Conservation (phyloP, 108 stramenopile genomes). For the Nitzschia sp. region DNA sequence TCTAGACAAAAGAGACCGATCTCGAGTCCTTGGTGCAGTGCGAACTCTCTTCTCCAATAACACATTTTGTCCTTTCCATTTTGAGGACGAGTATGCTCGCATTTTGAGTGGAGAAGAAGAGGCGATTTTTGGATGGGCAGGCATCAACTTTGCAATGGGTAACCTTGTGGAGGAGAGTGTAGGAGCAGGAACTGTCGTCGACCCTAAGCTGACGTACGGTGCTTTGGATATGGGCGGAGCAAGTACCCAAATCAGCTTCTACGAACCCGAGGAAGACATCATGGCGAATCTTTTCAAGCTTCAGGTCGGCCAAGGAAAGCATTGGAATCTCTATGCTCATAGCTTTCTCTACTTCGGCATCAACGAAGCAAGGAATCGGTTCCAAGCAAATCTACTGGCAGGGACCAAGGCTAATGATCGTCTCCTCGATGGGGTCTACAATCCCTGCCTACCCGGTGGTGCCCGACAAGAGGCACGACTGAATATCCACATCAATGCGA, state of each 20-base stretch:
- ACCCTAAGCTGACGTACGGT: conserved; percentile 73
- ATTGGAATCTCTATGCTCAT: conserved; percentile 90
- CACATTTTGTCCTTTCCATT: conserved; percentile 67
- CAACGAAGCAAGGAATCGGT: conserved; percentile 61
- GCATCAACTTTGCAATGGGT: conserved; percentile 80
- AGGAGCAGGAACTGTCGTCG: conserved; percentile 52
- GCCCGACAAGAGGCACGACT: conserved; percentile 29
- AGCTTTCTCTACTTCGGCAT: conserved; percentile 90
- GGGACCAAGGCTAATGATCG: conserved; percentile 23
- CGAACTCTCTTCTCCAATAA: conserved; percentile 55
- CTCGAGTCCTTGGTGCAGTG: conserved; percentile 54
- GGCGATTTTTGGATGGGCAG: conserved; percentile 86
- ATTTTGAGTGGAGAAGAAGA: conserved; percentile 93
- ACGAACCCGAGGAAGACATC: conserved; percentile 70
- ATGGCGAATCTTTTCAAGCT: conserved; percentile 81
- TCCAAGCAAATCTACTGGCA: conserved; percentile 37
- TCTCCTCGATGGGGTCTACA: conserved; percentile 52
- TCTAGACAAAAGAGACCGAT: conserved; percentile 48
- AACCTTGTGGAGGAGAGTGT: conserved; percentile 57
- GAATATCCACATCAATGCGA: conserved; percentile 55
- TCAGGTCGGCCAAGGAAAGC: conserved; percentile 81
- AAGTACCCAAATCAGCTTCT: conserved; percentile 88
- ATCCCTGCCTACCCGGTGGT: conserved; percentile 80
- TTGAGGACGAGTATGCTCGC: conserved; percentile 74
- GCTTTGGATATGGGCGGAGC: conserved; percentile 94